Base-by-base conservation (phyloP, 1,284 basidiomycete species). In the Ceratorhiza oryzae-sativae region DNA sequence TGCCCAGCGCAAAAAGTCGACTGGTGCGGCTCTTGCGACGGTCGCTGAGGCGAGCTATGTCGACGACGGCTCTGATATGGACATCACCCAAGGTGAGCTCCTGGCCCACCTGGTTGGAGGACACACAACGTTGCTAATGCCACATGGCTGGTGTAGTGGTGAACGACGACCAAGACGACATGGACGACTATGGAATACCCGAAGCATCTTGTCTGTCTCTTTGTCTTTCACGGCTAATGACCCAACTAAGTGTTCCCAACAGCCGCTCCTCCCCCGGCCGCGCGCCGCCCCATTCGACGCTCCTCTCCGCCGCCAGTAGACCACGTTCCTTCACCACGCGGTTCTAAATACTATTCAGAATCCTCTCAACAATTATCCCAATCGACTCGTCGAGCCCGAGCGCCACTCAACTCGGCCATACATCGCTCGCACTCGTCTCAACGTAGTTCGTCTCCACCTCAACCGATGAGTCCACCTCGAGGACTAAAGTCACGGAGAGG, bases 41-140 rank as follows among this genome's bases (percentile, higher is more conserved):
- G 68, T 62, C 12, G 45, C 39, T 8, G 68, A 71, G 45, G 15
- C 25, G 23, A 71, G 56, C 32, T 58, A 61, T 27, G 56, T 49
- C 25, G 72, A 72, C 18, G 73, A 74, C 20, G 73, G 72, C 6
- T 70, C 63, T 36, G 71, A 68, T 20, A 65, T 67, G 55, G 73
- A 74, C 39, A 60, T 60, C 15, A 71, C 72, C 15, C 39, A 61
- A 32, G 36, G 62, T 59, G 58, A 8, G 51, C 58, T 20, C 41
- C 27, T 2, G 18, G 23, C 23, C 55, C 36, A 13, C n/a, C n/a
- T n/a, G n/a, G n/a, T 59, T 23, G n/a, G n/a, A n/a, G n/a, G n/a
- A n/a, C n/a, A n/a, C n/a, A n/a, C n/a, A n/a, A n/a, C n/a, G n/a
- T n/a, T n/a, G n/a, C n/a, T n/a, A n/a, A n/a, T n/a, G n/a, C n/a